These are phyloP conservation scores for Trypanosoma lewisi DNA, from an alignment of 208 protist genomes.

Conservation along the genomic window DNA sequence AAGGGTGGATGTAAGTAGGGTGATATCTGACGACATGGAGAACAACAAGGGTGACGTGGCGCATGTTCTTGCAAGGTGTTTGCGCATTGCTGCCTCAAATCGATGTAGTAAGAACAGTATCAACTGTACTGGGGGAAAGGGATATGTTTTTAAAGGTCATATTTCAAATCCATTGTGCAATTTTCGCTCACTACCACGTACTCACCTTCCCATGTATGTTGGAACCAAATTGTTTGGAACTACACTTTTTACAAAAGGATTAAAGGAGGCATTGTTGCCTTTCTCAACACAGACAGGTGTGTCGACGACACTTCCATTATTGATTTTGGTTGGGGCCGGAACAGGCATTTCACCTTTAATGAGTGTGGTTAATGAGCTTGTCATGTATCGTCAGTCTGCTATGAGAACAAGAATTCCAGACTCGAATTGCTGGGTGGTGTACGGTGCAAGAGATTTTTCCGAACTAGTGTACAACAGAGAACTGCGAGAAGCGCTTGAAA, in stretches of 20 bases:
- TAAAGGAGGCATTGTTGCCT: constrained; percentile 25
- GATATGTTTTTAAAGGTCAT: constrained; percentile 19
- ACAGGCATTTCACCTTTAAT: constrained; percentile 83
- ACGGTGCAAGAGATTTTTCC: constrained; percentile 49
- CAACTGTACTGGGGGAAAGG: background rate
- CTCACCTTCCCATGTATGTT: constrained; percentile 42
- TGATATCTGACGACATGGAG: constrained; percentile 5
- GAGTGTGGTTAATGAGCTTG: constrained; percentile 56
- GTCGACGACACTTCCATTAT: constrained; percentile 12
- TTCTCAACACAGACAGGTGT: background rate
- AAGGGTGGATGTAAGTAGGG: constrained; percentile 18
- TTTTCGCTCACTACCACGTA: constrained; percentile 10
- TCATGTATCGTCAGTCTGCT: constrained; percentile 24
- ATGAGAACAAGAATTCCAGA: background rate
- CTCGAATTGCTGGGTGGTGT: constrained; percentile 65
- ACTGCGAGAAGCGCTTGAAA: constrained; percentile 34
- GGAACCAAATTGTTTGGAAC: constrained; percentile 60
- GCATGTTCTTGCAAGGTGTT: constrained; percentile 16
- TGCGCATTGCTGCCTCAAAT: constrained; percentile 19
- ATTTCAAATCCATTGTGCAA: constrained; percentile 25
- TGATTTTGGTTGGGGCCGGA: constrained; percentile 71
- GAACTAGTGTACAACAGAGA: constrained; percentile 78
- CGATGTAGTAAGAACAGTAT: constrained; percentile 1
- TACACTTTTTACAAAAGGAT: constrained; percentile 45
- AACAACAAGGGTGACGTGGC: constrained; percentile 1